A percentile compares a stretch with the other conserved stretches of the same genome.
Conservation (phyloP, 2,329 filamentous ascomycete species). For the Sporothrix brasiliensis region DNA sequence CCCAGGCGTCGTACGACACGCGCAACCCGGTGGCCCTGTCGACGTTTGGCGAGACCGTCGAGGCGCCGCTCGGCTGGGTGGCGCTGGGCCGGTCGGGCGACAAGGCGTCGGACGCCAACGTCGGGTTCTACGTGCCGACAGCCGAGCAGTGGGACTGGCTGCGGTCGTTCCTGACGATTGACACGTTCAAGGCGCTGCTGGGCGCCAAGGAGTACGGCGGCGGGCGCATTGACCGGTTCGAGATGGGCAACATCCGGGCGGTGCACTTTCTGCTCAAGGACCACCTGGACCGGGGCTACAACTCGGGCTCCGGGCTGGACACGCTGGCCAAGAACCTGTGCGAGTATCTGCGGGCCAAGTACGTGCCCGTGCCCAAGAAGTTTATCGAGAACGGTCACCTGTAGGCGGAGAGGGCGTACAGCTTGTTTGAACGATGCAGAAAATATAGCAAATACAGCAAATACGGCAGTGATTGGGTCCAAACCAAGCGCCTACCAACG, state of each 20-base stretch:
- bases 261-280: slow-evolving; percentile 47
- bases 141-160: slow-evolving; percentile 48
- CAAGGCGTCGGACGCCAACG: slow-evolving; percentile 44
- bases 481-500: neutral
- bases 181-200: slow-evolving; percentile 46
- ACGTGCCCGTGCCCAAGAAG: slow-evolving; percentile 29
- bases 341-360: slow-evolving; percentile 42
- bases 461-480: neutral
- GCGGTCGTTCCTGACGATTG: slow-evolving; percentile 43
- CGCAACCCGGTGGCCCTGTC: slow-evolving; percentile 8
- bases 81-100: slow-evolving; percentile 40
- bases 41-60: slow-evolving; percentile 26
- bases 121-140: slow-evolving; percentile 46
- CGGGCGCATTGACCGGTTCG: slow-evolving; percentile 48
- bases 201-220: slow-evolving; percentile 48
- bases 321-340: slow-evolving; percentile 56
- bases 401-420: neutral
- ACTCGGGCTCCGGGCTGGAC: slow-evolving; percentile 53
- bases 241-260: slow-evolving; percentile 47
- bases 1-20: slow-evolving; percentile 30
- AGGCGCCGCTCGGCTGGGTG: slow-evolving; percentile 29
- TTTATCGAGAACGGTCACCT: slow-evolving; percentile 30
- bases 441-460: neutral
- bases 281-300: slow-evolving; percentile 51
- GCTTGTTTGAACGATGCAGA: neutral